Conservation (phyloP, 2,329 filamentous ascomycete genomes). For the Penicillium sp. region DNA sequence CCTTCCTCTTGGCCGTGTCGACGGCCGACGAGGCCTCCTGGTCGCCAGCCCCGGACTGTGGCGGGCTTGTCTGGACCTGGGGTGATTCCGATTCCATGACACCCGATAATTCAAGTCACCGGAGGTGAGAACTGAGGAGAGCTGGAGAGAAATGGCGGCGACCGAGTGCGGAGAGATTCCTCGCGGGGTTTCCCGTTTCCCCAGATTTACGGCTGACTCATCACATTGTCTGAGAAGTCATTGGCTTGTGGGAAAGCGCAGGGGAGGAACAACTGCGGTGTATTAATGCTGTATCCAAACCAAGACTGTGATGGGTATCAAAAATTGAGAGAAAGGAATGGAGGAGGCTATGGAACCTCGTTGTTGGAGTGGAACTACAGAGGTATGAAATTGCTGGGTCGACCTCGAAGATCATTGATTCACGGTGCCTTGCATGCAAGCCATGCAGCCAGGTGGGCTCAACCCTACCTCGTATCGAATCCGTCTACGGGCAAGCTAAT, state of each 20-base stretch:
- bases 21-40: constrained; percentile 25
- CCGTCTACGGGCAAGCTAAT: no score
- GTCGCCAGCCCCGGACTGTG: constrained; percentile 27
- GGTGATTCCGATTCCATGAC: constrained; percentile 41
- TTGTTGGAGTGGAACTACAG: no score
- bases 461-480: no score
- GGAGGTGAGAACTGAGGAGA: constrained; percentile 12
- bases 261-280: not conserved
- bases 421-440: no score
- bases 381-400: no score
- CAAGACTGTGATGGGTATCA: no score
- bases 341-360: no score
- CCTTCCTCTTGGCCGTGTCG: constrained; percentile 45
- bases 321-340: no score
- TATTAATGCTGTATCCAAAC: no score
- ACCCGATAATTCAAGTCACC: constrained; percentile 3
- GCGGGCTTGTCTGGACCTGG: constrained; percentile 30
- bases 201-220: constrained; percentile 33
- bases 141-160: constrained; percentile 17
- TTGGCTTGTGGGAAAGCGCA: constrained; percentile 8
- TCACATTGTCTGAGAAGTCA: constrained; percentile 6
- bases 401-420: no score
- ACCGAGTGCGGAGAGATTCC: constrained; percentile 42
- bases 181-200: constrained; percentile 38
- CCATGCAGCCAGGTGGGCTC: no score